Evolutionary conservation across 1,284 basidiomycete species (phyloP), one percentile per base, ranked within the genome.

Genomic region (Trametes hirsuta): DNA sequence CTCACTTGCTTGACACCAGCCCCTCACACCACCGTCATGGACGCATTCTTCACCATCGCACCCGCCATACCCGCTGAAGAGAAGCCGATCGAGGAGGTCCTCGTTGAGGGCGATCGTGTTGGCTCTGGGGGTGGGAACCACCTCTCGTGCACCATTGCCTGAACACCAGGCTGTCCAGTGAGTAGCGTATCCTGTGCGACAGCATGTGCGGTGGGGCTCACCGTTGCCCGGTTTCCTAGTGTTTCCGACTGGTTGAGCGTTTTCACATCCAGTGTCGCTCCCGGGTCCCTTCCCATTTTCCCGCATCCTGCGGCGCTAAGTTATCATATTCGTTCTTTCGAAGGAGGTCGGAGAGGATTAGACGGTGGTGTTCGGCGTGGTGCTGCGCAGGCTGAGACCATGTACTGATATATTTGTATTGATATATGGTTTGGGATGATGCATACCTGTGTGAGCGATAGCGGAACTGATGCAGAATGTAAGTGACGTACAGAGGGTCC

Each of bases 41-140:
- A 66, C 64, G 64, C 62, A 15, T 66, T 66, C 62, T 66, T 66
- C 64, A 63, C 54, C 61, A 61, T 66, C 61, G 57, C 64, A 10
- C 55, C 64, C 6, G 52, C 64, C 50, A 30, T 66, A 47, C 64
- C 64, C 58, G 48, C 52, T 25, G 47, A 56, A 47, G 54, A 51
- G 22, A 35, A 60, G 25, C 47, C 48, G 1, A 21, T 49, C 59
- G 54, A 51, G 49, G 47, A 18, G 21, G 34, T 52, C 44, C 49
- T 58, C 55, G 44, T 65, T 44, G 53, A 61, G 47, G 21, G 40
- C 21, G 64, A 65, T 39, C n/a, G 21, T 25, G 36, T 37, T 24
- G 53, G 61, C 40, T 50, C 40, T 37, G 21, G 9, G 36, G 39
- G 52, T 34, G 42, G 52, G 12, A 54, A 34, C 45, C 58, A 61